Base-by-base conservation (phyloP, 805 yeast genomes). In the Ogataea populi-albae region DNA sequence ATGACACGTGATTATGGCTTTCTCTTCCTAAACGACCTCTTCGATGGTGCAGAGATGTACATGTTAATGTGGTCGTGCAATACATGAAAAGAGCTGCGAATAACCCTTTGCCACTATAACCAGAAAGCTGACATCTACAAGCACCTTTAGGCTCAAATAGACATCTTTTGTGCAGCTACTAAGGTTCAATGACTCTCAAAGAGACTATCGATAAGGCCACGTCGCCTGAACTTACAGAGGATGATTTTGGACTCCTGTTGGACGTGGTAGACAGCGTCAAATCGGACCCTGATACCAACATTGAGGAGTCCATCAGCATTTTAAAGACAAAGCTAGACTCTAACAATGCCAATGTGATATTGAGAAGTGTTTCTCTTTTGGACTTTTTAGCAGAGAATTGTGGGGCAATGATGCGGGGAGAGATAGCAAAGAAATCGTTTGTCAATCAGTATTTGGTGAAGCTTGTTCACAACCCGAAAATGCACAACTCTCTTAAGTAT, bases 311-410 rank as follows among this genome's bases (percentile, higher is more conserved):
- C 5, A 65, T 80, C 16, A 49, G 59, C 16, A 56, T 73, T 1
- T 55, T 82, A 12, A 63, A 66, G 38, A 60, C 65, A 23, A 69
- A 82, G 34, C 60, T 83, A 17, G 61, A 61, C 18, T 66, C 66
- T 23, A 61, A 65, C 18, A 80, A 79, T 49, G 89, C 85, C 15
- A 84, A 83, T 54, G 77, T 79, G 3, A 73, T 80, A 26, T 57
- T 84, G 33, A 68, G 85, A 52, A 61, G 83, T 0, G 52, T 84
- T 14, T 62, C 81, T 0, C 47, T 77, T 30, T 53, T 80, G 15
- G 70, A 73, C 19, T 75, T 87, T 5, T 50, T 84, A 19, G 86
- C 87, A 2, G 87, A 82, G 54, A 84, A 83, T 56, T 82, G 91
- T 57, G 89, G 89, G 3, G 75, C 86, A 9, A 69, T 77, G 54